These are phyloP conservation scores for Talaromyces sp. DNA, from an alignment of 2,329 filamentous ascomycete genomes.

Conservation along the genomic window DNA sequence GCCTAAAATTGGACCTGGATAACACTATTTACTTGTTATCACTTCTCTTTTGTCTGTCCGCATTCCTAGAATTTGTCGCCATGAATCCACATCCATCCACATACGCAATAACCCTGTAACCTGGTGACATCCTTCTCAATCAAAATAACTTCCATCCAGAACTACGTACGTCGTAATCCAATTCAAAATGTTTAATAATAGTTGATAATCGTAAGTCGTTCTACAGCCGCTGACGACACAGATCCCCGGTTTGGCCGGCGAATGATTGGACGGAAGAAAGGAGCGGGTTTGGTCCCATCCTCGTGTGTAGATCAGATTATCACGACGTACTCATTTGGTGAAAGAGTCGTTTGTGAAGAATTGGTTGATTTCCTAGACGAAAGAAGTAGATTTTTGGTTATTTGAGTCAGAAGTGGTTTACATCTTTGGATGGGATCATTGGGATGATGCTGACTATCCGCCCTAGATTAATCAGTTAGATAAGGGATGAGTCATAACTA, in stretches of 20 bases:
- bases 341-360: not conserved
- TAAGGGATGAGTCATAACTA: not conserved
- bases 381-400: too few species aligned
- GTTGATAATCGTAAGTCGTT: not conserved
- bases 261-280: conserved; percentile 5
- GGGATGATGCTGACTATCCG: too few species aligned
- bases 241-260: not conserved
- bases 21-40: conserved; percentile 13
- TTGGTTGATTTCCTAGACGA: too few species aligned
- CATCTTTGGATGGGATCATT: not conserved
- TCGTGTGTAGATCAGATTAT: not conserved
- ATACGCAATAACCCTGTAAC: conserved; percentile 1
- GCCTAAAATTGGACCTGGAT: conserved; percentile 34
- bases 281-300: conserved; percentile 5
- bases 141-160: not conserved
- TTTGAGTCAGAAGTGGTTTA: not conserved
- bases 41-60: not conserved
- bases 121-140: not conserved
- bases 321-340: not conserved
- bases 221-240: conserved; percentile 8
- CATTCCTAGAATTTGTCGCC: not conserved
- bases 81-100: not conserved
- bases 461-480: too few species aligned
- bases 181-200: not conserved
- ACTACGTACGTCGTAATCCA: not conserved